Percentiles rank a stretch among this genome's conserved stretches.
These are phyloP conservation scores for Fragosphaeria purpurea DNA, from an alignment of 2,329 filamentous ascomycete species.

Conservation along the genomic window DNA sequence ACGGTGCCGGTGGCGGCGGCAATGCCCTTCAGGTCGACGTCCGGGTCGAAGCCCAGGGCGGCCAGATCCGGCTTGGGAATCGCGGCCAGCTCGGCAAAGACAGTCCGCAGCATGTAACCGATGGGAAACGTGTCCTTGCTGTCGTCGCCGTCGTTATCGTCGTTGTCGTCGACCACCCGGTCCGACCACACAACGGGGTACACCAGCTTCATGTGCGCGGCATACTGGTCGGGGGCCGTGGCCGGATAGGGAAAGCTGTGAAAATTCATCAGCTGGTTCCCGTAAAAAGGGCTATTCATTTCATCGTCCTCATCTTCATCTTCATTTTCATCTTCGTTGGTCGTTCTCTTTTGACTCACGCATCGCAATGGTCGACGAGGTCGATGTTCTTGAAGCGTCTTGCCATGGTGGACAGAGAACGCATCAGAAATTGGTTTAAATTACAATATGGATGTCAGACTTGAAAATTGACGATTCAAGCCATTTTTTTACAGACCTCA, in stretches of 20 bases:
- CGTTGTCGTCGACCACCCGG: constrained; percentile 11
- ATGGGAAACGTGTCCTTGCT: constrained; percentile 37
- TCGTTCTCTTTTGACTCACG: constrained; percentile 12
- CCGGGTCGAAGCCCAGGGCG: constrained; percentile 47
- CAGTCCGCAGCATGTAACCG: constrained; percentile 46
- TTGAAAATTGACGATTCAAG: background rate
- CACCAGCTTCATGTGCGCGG: constrained; percentile 47
- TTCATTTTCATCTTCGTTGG: background rate
- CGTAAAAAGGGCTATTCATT: too few species aligned
- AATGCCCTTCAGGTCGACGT: constrained; percentile 4
- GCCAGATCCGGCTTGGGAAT: constrained; percentile 48
- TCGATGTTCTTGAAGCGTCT: constrained; percentile 14
- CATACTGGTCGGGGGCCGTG: constrained; percentile 45
- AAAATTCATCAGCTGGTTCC: too few species aligned
- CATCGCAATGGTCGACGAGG: constrained; percentile 15
- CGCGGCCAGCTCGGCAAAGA: constrained; percentile 37
- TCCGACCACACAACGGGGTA: constrained; percentile 57
- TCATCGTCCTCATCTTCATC: too few species aligned
- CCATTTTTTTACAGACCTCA: too few species aligned
- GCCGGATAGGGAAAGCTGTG: constrained; percentile 68
- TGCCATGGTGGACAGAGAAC: constrained; percentile 5
- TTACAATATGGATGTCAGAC: too few species aligned
- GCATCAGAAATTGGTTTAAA: too few species aligned
- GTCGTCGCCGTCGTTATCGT: constrained; percentile 46
- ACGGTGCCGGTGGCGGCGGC: constrained; percentile 43